Percentiles rank a stretch among this genome's conserved stretches.
phyloP scores from a whole-genome alignment of 352 stramenopile species.

The Phytophthora sansomeana region DNA sequence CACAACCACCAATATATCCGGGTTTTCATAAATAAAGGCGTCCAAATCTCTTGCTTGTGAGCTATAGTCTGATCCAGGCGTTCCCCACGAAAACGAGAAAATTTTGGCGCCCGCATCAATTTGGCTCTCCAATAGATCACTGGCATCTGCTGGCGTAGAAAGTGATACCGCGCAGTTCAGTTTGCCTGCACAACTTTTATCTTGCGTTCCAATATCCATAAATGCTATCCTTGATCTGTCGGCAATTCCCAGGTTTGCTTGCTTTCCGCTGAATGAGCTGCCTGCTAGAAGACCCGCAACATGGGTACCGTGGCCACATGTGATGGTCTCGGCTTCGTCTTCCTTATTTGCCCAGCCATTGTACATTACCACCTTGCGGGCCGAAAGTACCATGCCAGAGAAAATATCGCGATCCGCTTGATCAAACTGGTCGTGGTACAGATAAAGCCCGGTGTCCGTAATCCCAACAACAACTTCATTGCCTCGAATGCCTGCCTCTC shows the following conservation, averaged over 20 bases:
- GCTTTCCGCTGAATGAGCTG: constrained; percentile 68
- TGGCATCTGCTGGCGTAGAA: constrained; percentile 66
- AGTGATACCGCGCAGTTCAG: constrained; percentile 63
- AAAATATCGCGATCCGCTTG: constrained; percentile 67
- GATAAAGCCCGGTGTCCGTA: constrained; percentile 83
- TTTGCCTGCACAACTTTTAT: constrained; percentile 51
- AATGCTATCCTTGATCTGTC: constrained; percentile 88
- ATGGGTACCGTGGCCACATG: constrained; percentile 90
- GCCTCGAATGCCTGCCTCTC: constrained; percentile 67
- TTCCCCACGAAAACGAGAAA: constrained; percentile 90
- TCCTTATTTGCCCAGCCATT: constrained; percentile 73
- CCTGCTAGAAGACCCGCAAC: constrained; percentile 84
- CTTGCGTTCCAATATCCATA: constrained; percentile 89
- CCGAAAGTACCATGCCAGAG: constrained; percentile 41
- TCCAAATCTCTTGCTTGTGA: constrained; percentile 81
- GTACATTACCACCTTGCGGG: constrained; percentile 84
- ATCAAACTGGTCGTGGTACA: constrained; percentile 87
- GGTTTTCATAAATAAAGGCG: constrained; percentile 86
- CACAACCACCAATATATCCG: constrained; percentile 86
- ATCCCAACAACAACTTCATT: constrained; percentile 83
- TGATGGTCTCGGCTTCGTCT: constrained; percentile 73
- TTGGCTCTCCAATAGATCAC: constrained; percentile 70
- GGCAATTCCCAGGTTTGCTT: constrained; percentile 75
- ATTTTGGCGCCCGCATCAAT: constrained; percentile 77
- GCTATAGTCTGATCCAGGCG: constrained; percentile 79